Evolutionary conservation across 164 flowering plant species (phyloP).

Genomic region (Nelumbo lutea): DNA sequence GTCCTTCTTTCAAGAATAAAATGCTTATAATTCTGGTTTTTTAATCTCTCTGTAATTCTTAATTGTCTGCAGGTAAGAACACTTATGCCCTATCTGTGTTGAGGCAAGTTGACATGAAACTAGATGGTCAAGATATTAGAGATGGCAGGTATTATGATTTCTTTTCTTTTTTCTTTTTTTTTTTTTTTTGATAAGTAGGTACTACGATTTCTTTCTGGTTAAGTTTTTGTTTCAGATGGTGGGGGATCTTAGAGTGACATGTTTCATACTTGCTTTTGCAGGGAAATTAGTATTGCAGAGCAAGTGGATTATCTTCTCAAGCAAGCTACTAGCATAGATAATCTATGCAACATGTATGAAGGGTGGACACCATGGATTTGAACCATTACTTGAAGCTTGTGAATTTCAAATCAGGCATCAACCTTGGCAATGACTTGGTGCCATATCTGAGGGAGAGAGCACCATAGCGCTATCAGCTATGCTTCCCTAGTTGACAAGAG

Average conservation of each 20-base stretch:
- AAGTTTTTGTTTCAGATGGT: background rate
- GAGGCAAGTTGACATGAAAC: constrained; percentile 79
- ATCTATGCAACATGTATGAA: constrained; percentile 96
- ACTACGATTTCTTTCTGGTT: background rate
- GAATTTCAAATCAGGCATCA: background rate
- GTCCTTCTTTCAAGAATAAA: background rate
- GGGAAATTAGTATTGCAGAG: constrained; percentile 63
- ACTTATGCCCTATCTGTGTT: constrained; percentile 80
- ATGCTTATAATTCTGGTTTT: background rate
- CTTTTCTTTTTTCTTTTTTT: background rate
- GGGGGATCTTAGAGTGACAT: background rate
- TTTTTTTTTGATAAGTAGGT: background rate
- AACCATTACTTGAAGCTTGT: constrained; percentile 14
- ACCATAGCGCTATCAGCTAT: background rate
- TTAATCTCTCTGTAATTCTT: constrained; percentile 4
- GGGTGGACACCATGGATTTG: constrained; percentile 99
- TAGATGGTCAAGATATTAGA: constrained; percentile 78
- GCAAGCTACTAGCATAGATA: constrained; percentile 88
- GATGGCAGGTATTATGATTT: constrained; percentile 54
- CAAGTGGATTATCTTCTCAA: constrained; percentile 93
- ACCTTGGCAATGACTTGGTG: background rate
- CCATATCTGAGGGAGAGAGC: background rate
- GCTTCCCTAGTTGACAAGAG: background rate
- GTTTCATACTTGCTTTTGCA: constrained; percentile 27
- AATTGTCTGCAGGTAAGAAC: constrained; percentile 65